Evolutionary conservation across 176 grass and related monocot species (phyloP).

Genomic region (Bothriochloa decipiens): DNA sequence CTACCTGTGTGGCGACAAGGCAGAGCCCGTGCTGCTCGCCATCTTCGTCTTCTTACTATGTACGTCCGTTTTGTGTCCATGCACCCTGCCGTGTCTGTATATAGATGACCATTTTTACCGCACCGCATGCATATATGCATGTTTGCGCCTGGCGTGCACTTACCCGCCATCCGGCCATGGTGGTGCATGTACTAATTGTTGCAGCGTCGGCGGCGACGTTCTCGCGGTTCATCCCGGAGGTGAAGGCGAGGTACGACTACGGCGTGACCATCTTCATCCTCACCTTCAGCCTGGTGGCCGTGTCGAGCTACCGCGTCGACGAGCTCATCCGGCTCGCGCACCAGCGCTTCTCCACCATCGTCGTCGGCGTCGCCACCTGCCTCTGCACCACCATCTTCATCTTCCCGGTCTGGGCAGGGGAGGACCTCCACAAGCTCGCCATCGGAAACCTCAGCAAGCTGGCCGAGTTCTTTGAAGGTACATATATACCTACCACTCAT

Average conservation of each 20-base stretch:
- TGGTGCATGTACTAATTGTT: not conserved
- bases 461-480: slow-evolving; percentile 76
- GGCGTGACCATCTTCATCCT: slow-evolving; percentile 96
- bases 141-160: too few species aligned
- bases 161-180: too few species aligned
- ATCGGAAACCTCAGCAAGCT: slow-evolving; percentile 71
- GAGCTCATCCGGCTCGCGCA: slow-evolving; percentile 78
- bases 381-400: slow-evolving; percentile 71
- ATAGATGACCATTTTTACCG: too few species aligned
- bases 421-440: slow-evolving; percentile 79
- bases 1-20: not conserved
- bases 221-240: slow-evolving; percentile 89
- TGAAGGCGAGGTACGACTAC: slow-evolving; percentile 96
- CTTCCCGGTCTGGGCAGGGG: slow-evolving; percentile 85
- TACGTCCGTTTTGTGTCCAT: not conserved
- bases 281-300: slow-evolving; percentile 91
- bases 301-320: slow-evolving; percentile 89
- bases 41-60: slow-evolving; percentile 46
- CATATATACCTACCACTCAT: not conserved
- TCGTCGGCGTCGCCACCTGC: slow-evolving; percentile 74
- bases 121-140: too few species aligned
- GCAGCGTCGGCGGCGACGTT: slow-evolving; percentile 85
- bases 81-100: too few species aligned
- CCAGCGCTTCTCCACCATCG: slow-evolving; percentile 77
- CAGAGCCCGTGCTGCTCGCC: not conserved